A percentile compares a stretch with the other conserved stretches of the same genome.
phyloP scores from a whole-genome alignment of 768 basidiomycete genomes.

The Dendrothele bispora region DNA sequence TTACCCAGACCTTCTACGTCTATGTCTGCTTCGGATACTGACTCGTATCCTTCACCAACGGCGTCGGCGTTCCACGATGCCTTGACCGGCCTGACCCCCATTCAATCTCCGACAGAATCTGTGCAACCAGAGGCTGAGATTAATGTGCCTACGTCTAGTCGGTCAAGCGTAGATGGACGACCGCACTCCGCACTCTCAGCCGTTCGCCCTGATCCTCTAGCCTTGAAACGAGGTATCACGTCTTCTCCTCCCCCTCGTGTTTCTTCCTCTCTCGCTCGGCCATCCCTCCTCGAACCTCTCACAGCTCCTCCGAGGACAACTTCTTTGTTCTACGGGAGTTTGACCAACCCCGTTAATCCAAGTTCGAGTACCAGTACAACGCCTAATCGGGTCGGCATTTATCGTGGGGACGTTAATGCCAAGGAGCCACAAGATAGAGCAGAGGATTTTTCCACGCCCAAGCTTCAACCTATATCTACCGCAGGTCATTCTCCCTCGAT shows the following conservation, averaged over 20 bases:
- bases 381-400: too few species aligned
- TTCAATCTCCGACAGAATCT: constrained; percentile 19
- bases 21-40: constrained; percentile 36
- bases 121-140: constrained; percentile 18
- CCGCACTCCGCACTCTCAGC: constrained; percentile 13
- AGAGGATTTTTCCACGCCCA: neutral
- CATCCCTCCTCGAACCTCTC: constrained; percentile 53
- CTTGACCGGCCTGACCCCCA: constrained; percentile 27
- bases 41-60: constrained; percentile 55
- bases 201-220: constrained; percentile 14
- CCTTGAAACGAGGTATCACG: constrained; percentile 16
- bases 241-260: constrained; percentile 62
- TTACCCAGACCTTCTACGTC: constrained; percentile 47
- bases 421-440: neutral
- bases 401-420: neutral
- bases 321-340: constrained; percentile 26
- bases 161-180: constrained; percentile 6
- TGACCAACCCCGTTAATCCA: neutral
- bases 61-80: constrained; percentile 80
- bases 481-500: neutral
- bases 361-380: constrained; percentile 17
- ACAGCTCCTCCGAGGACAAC: constrained; percentile 54
- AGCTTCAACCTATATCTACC: neutral
- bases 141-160: constrained; percentile 17
- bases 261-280: constrained; percentile 61